A percentile compares a stretch with the other conserved stretches of the same genome.
phyloP scores from a whole-genome alignment of 2,329 filamentous ascomycete genomes.

The Penicillium freii region DNA sequence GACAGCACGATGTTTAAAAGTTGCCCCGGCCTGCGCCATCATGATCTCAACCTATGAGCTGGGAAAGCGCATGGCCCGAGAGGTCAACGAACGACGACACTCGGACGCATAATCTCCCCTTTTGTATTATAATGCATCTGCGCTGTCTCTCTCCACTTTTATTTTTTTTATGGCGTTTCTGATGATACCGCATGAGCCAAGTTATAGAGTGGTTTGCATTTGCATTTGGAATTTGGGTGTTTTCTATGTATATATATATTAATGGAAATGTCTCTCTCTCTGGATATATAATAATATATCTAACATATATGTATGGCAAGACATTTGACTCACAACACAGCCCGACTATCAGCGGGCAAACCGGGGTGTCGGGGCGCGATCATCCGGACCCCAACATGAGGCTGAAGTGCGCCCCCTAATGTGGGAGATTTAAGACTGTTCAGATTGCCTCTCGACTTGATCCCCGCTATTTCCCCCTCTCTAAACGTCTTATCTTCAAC shows the following conservation, averaged over 20 bases:
- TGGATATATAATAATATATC: background rate
- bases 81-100: constrained; percentile 63
- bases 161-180: constrained; percentile 17
- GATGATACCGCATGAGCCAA: constrained; percentile 26
- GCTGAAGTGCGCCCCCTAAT: constrained; percentile 14
- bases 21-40: constrained; percentile 94
- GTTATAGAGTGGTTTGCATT: constrained; percentile 22
- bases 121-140: constrained; percentile 22
- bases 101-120: constrained; percentile 16
- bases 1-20: constrained; percentile 87
- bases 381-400: constrained; percentile 18
- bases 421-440: background rate
- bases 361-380: constrained; percentile 17
- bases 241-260: constrained; percentile 6
- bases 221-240: constrained; percentile 6
- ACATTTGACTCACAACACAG: constrained; percentile 18
- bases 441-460: background rate
- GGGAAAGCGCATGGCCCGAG: constrained; percentile 81
- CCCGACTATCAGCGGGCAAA: constrained; percentile 13
- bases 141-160: constrained; percentile 15
- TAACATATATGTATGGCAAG: too few relatives aligned
- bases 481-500: background rate
- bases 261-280: constrained; percentile 5
- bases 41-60: constrained; percentile 99
- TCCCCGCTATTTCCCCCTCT: background rate